phyloP scores from a whole-genome alignment of 148 eudicot genomes.

The Spergularia bocconei region DNA sequence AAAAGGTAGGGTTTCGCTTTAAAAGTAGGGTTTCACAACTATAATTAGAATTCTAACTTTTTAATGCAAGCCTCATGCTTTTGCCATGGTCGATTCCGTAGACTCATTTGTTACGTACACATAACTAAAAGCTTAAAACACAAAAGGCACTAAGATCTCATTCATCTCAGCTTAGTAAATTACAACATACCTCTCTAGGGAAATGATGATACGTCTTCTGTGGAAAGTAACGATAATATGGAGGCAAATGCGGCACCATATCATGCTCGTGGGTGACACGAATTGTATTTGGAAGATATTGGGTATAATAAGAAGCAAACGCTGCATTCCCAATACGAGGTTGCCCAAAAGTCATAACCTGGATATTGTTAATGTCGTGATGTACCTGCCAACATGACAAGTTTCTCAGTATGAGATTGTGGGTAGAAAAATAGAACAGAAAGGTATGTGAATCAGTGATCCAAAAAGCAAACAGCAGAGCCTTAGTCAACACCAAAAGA shows the following conservation, averaged over 20 bases:
- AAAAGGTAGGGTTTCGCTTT: no score
- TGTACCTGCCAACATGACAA: conserved; percentile 50
- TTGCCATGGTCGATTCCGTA: no score
- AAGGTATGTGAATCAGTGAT: background rate
- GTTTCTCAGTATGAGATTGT: background rate
- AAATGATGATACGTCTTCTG: conserved; percentile 89
- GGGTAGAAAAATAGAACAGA: background rate
- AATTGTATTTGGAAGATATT: conserved; percentile 69
- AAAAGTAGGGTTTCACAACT: no score
- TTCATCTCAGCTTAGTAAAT: background rate
- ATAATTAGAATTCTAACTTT: no score
- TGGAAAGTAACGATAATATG: conserved; percentile 65
- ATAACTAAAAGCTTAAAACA: background rate
- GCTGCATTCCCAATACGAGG: conserved; percentile 91
- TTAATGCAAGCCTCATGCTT: no score
- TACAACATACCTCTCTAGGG: conserved; percentile 75
- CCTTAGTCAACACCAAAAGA: no score
- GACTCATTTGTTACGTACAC: background rate
- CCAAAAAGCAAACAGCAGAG: no score
- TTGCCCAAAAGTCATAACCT: conserved; percentile 88
- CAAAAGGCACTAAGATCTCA: background rate
- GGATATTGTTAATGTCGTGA: conserved; percentile 47
- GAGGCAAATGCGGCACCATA: conserved; percentile 96
- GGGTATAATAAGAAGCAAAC: conserved; percentile 66
- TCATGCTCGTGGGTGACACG: conserved; percentile 79